Conservation (phyloP, 129 eudicot species). For the Tagetes erecta region DNA sequence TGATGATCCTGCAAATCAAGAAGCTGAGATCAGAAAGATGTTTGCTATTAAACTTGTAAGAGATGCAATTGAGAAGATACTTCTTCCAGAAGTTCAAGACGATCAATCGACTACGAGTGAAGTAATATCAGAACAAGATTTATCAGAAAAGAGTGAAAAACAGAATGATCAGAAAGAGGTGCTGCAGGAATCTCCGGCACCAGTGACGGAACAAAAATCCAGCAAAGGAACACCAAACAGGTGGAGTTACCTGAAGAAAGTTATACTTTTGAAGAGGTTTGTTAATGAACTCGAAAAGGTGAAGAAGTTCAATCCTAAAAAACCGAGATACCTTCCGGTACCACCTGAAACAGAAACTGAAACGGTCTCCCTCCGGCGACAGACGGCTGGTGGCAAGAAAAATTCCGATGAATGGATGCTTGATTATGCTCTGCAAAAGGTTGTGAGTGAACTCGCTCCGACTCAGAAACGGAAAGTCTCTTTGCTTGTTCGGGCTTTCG, state of each 20-base stretch:
- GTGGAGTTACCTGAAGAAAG: constrained; percentile 72
- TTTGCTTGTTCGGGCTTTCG: constrained; percentile 11
- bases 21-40: constrained; percentile 56
- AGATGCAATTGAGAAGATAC: constrained; percentile 86
- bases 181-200: neutral
- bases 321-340: constrained; percentile 28
- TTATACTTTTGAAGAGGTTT: constrained; percentile 62
- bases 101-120: constrained; percentile 57
- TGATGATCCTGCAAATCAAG: constrained; percentile 46
- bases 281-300: constrained; percentile 76
- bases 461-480: constrained; percentile 27
- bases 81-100: constrained; percentile 63
- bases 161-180: constrained; percentile 23
- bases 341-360: neutral
- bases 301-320: constrained; percentile 55
- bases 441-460: constrained; percentile 14
- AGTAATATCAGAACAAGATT: constrained; percentile 40
- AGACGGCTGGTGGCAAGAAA: neutral
- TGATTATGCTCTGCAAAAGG: constrained; percentile 13
- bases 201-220: neutral
- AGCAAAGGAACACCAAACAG: constrained; percentile 46
- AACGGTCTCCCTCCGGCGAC: neutral
- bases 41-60: constrained; percentile 78
- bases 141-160: constrained; percentile 33
- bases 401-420: constrained; percentile 12